These are phyloP conservation scores for Metarhizium robertsii DNA, from an alignment of 2,329 filamentous ascomycete species.

Conservation along the genomic window DNA sequence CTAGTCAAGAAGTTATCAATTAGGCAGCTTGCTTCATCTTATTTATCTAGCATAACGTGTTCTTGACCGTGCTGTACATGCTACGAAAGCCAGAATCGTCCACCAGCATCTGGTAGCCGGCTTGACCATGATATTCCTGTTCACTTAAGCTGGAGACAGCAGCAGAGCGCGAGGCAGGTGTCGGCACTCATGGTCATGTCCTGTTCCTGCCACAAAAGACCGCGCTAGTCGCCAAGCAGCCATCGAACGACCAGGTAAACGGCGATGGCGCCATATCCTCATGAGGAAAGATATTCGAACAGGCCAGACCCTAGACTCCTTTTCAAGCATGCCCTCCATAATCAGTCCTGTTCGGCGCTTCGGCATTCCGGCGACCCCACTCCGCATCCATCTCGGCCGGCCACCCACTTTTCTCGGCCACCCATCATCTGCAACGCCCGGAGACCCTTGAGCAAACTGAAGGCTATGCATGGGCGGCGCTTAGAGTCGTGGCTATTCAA, in stretches of 20 bases:
- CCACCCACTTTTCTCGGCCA: not conserved
- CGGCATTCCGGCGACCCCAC: not conserved
- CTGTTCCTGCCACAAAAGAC: not conserved
- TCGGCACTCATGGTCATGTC: not conserved
- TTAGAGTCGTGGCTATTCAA: too few species aligned
- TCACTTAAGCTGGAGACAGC: not conserved
- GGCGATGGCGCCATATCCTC: too few species aligned
- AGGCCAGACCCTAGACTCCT: not conserved
- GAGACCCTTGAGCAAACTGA: too few species aligned
- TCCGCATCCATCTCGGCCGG: not conserved
- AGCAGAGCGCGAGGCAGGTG: not conserved
- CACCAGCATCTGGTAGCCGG: not conserved
- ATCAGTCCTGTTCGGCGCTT: not conserved
- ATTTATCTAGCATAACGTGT: not conserved
- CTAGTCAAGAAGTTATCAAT: not conserved
- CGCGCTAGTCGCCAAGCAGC: not conserved
- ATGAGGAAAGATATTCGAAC: not conserved
- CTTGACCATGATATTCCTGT: not conserved
- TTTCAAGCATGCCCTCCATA: not conserved
- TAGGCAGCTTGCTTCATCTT: not conserved
- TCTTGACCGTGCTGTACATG: not conserved
- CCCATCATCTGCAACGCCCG: not conserved
- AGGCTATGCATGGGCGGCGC: too few species aligned
- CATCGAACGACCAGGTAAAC: not conserved
- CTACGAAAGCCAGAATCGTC: not conserved